These are phyloP conservation scores for Byssothecium circinans DNA, from an alignment of 2,329 filamentous ascomycete species.

Conservation along the genomic window DNA sequence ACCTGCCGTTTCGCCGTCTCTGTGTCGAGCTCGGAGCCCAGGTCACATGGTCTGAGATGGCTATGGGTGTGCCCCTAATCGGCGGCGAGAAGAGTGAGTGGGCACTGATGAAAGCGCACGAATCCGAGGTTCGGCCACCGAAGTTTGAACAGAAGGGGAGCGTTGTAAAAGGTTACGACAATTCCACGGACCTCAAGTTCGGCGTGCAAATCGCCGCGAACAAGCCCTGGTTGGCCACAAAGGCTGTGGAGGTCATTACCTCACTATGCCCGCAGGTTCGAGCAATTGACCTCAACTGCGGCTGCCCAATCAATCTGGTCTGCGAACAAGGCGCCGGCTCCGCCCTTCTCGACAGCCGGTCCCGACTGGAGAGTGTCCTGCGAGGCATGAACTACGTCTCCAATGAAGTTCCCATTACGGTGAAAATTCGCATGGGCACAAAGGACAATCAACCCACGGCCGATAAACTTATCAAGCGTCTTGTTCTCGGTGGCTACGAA, in stretches of 20 bases:
- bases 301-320: slow-evolving; percentile 94
- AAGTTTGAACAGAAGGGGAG: slow-evolving; percentile 60
- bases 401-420: slow-evolving; percentile 85
- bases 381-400: slow-evolving; percentile 95
- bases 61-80: slow-evolving; percentile 83
- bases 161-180: slow-evolving; percentile 76
- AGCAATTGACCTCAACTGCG: slow-evolving; percentile 93
- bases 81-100: slow-evolving; percentile 91
- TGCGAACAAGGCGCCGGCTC: slow-evolving; percentile 87
- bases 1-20: slow-evolving; percentile 88
- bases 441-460: slow-evolving; percentile 78
- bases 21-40: slow-evolving; percentile 88
- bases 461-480: slow-evolving; percentile 75
- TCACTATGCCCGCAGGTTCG: slow-evolving; percentile 79
- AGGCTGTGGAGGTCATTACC: slow-evolving; percentile 80
- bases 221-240: slow-evolving; percentile 87
- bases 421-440: slow-evolving; percentile 92
- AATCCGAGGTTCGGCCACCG: slow-evolving; percentile 75
- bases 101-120: slow-evolving; percentile 91
- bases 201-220: slow-evolving; percentile 91
- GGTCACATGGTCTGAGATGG: slow-evolving; percentile 98
- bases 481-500: slow-evolving; percentile 78
- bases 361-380: slow-evolving; percentile 91
- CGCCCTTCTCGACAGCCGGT: slow-evolving; percentile 82
- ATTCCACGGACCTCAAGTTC: slow-evolving; percentile 80